Conservation (phyloP, 2,329 filamentous ascomycete species). For the Dryadomyces sulphureus region DNA sequence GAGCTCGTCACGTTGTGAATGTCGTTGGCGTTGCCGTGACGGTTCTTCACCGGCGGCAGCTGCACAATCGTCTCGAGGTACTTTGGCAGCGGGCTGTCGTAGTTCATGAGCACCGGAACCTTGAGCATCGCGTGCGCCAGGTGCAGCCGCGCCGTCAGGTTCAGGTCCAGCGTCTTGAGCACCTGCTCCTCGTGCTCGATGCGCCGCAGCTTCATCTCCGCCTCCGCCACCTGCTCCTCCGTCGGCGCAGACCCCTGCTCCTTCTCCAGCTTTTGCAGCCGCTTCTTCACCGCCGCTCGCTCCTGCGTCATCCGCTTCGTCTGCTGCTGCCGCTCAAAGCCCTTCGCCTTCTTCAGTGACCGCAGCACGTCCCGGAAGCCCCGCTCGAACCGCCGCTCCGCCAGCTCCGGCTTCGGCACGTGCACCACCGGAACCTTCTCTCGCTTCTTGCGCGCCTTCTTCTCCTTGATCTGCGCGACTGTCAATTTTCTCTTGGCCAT, state of each 20-base stretch:
- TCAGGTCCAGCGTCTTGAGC: conserved; percentile 43
- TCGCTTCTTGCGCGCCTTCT: background rate
- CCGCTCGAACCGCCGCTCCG: conserved; percentile 7
- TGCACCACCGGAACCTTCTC: conserved; percentile 1
- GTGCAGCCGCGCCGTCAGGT: conserved; percentile 41
- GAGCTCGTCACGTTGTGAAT: conserved; percentile 47
- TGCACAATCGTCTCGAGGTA: conserved; percentile 19
- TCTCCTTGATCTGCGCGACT: background rate
- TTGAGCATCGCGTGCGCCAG: conserved; percentile 38
- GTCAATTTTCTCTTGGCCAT: conserved; percentile 3
- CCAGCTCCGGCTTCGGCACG: conserved; percentile 7
- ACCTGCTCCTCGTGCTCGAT: conserved; percentile 46
- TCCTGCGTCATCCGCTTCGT: conserved; percentile 41
- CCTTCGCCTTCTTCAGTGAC: conserved; percentile 58
- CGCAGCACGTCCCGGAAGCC: conserved; percentile 37
- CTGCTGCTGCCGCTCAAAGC: conserved; percentile 65
- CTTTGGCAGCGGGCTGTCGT: conserved; percentile 25
- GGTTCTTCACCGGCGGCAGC: conserved; percentile 30
- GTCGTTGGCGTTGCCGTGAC: conserved; percentile 29
- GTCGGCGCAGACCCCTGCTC: background rate
- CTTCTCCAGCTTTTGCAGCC: background rate
- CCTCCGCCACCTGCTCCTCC: conserved; percentile 9
- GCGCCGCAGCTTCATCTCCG: conserved; percentile 36
- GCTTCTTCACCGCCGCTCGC: conserved; percentile 12
- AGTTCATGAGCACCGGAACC: conserved; percentile 35